Conservation (phyloP, 164 flowering plant genomes). For the Nymphaea colorata region DNA sequence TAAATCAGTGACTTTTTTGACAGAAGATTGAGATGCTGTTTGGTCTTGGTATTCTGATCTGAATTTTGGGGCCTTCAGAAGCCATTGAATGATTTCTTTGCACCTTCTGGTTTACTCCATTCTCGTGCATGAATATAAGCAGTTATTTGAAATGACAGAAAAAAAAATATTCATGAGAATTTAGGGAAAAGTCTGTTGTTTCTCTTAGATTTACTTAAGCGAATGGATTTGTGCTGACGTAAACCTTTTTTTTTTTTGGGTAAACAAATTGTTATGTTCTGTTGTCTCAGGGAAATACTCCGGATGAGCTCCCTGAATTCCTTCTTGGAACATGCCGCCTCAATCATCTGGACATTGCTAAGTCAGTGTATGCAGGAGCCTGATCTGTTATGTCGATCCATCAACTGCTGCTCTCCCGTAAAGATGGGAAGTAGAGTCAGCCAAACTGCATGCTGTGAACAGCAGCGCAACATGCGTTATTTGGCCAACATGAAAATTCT, state of each 20-base stretch:
- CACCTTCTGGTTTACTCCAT: not conserved
- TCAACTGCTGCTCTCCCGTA: not conserved
- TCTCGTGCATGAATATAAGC: no score
- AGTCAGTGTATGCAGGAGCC: slow-evolving; percentile 31
- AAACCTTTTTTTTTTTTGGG: no score
- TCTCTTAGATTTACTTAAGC: not conserved
- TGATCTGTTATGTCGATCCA: slow-evolving; percentile 4
- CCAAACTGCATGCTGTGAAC: not conserved
- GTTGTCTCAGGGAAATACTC: slow-evolving; percentile 52
- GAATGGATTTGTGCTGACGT: not conserved
- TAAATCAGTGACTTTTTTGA: no score
- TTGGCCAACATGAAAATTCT: not conserved
- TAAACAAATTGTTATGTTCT: not conserved
- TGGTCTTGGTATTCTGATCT: no score
- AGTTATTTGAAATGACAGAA: no score
- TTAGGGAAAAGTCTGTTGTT: not conserved
- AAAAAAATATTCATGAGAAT: not conserved
- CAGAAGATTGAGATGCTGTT: no score
- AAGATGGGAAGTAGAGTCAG: not conserved
- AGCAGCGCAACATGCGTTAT: not conserved
- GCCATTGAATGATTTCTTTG: not conserved
- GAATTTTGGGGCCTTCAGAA: no score
- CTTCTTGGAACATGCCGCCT: slow-evolving; percentile 87
- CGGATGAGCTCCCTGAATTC: slow-evolving; percentile 77
- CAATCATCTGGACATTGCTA: slow-evolving; percentile 61